These are phyloP conservation scores for Xylaria nigripes DNA, from an alignment of 495 filamentous ascomycete species.

Conservation along the genomic window DNA sequence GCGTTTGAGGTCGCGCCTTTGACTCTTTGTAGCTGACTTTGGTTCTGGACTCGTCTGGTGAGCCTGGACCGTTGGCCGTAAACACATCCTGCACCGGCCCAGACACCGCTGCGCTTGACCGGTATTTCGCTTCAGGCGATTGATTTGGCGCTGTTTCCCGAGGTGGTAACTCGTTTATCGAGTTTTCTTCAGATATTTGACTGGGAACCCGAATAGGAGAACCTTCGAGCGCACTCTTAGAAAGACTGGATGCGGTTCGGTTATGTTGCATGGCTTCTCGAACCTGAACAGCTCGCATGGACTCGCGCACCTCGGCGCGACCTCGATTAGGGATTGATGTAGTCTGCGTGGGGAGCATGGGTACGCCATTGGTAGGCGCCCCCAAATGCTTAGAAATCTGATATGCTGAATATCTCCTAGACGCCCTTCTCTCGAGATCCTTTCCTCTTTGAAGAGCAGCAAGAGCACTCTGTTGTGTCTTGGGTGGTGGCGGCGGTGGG, in stretches of 20 bases:
- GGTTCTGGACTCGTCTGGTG: conserved; percentile 25
- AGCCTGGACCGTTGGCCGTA: conserved; percentile 24
- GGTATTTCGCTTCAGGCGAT: conserved; percentile 55
- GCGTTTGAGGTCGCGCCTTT: conserved; percentile 22
- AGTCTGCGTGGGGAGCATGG: conserved; percentile 77
- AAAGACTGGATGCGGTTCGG: conserved; percentile 41
- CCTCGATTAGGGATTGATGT: conserved; percentile 84
- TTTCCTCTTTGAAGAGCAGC: conserved; percentile 85
- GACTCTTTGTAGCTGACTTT: conserved; percentile 18
- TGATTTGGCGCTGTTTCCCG: conserved; percentile 43
- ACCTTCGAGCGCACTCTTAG: conserved; percentile 37
- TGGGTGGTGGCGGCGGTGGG: conserved; percentile 66
- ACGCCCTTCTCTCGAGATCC: conserved; percentile 87
- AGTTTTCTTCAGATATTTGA: conserved; percentile 58
- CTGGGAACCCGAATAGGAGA: conserved; percentile 54
- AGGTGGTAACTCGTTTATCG: conserved; percentile 31
- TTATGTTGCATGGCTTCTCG: conserved; percentile 62
- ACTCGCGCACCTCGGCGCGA: conserved; percentile 73
- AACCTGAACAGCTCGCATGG: conserved; percentile 80
- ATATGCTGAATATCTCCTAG: conserved; percentile 86
- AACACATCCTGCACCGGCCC: conserved; percentile 34
- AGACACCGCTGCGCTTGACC: conserved; percentile 45
- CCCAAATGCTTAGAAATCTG: conserved; percentile 92
- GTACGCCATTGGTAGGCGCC: conserved; percentile 67
- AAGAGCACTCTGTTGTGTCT: conserved; percentile 81